Evolutionary conservation across 2,329 filamentous ascomycete genomes (phyloP).

Genomic region (Fonsecaea pugnacius): DNA sequence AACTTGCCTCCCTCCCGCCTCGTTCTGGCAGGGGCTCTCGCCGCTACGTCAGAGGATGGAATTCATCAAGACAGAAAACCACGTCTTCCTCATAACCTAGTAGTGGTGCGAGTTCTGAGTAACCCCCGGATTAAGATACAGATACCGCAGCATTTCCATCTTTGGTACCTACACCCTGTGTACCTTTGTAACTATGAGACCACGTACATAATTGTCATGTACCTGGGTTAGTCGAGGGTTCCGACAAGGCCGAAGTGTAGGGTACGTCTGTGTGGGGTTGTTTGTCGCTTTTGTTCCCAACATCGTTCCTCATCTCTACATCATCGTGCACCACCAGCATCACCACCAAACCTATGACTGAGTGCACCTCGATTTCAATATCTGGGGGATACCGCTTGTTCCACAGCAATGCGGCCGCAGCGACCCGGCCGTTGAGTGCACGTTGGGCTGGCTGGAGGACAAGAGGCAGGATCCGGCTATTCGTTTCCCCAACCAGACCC

Average conservation of each 20-base stretch:
- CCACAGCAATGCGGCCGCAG: neutral
- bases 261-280: neutral
- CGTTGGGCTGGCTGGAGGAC: neutral
- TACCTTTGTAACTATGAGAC: neutral
- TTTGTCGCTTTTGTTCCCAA: neutral
- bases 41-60: neutral
- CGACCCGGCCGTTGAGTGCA: neutral
- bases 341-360: neutral
- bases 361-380: neutral
- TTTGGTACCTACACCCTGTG: neutral
- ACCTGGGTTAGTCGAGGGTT: neutral
- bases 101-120: neutral
- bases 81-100: neutral
- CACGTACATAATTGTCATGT: neutral
- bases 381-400: neutral
- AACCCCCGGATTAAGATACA: neutral
- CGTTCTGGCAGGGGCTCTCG: neutral
- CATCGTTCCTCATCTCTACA: neutral
- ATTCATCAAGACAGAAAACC: neutral
- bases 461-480: neutral
- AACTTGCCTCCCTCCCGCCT: neutral
- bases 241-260: neutral
- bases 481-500: neutral
- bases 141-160: neutral
- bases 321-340: slow-evolving; percentile 1